phyloP scores from a whole-genome alignment of 306 rosid genomes.

The Prunus salicina region DNA sequence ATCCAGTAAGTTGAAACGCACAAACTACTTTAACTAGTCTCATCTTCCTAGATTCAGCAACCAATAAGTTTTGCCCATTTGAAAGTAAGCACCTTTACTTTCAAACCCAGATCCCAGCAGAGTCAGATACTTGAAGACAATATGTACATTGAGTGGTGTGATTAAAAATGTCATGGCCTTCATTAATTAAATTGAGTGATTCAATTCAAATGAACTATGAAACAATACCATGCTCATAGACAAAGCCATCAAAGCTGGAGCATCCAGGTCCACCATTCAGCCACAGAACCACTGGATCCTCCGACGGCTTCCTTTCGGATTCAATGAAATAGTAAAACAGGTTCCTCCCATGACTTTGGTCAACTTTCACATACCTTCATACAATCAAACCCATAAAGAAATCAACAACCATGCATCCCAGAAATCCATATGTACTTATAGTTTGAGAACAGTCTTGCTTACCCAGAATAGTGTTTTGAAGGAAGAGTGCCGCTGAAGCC shows the following conservation, averaged over 20 bases:
- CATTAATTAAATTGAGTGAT: no score
- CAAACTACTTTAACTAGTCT: neutral
- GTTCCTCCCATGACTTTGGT: constrained; percentile 55
- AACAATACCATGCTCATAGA: constrained; percentile 87
- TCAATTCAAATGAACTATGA: neutral
- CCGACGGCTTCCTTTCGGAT: constrained; percentile 70
- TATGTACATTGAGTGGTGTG: neutral
- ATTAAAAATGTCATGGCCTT: neutral
- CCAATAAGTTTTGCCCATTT: neutral
- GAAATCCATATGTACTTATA: neutral
- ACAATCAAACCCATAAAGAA: neutral
- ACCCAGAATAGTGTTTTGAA: constrained; percentile 54
- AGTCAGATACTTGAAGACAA: neutral
- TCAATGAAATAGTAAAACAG: constrained; percentile 75
- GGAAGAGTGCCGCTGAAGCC: constrained; percentile 44
- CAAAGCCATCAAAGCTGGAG: constrained; percentile 91
- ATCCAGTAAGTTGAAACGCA: neutral
- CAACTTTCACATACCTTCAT: constrained; percentile 47
- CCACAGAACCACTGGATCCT: constrained; percentile 96
- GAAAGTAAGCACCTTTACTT: neutral
- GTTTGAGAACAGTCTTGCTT: neutral
- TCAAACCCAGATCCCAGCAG: neutral
- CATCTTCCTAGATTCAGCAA: neutral
- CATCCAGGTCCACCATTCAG: constrained; percentile 99
- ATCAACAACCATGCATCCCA: neutral